These are phyloP conservation scores for Aspergillus leporis DNA, from an alignment of 495 filamentous ascomycete genomes.

Conservation along the genomic window DNA sequence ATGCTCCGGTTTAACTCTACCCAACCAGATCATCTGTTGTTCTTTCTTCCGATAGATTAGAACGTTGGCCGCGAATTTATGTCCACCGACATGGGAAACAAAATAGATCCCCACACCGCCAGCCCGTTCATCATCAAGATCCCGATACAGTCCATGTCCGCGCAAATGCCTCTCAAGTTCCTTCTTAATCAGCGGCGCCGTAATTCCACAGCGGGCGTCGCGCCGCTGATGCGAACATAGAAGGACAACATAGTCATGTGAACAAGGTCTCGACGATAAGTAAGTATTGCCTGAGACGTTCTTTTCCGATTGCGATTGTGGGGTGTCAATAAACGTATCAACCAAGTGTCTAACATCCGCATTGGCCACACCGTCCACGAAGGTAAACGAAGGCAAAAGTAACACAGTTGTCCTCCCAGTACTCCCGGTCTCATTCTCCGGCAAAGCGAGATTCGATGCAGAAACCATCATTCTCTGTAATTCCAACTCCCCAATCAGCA, in stretches of 20 bases:
- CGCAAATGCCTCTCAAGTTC: slow-evolving; percentile 90
- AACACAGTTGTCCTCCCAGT: slow-evolving; percentile 71
- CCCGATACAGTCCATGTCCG: slow-evolving; percentile 77
- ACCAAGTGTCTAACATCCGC: slow-evolving; percentile 68
- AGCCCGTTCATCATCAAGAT: slow-evolving; percentile 77
- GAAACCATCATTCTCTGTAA: slow-evolving; percentile 81
- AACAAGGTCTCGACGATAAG: slow-evolving; percentile 60
- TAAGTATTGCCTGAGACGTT: slow-evolving; percentile 14
- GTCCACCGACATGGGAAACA: slow-evolving; percentile 91
- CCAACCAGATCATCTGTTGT: slow-evolving; percentile 92
- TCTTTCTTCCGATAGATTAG: slow-evolving; percentile 77
- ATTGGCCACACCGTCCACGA: slow-evolving; percentile 78
- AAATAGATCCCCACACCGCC: slow-evolving; percentile 94
- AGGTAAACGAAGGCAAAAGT: slow-evolving; percentile 81
- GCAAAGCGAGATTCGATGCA: slow-evolving; percentile 79
- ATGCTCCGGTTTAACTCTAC: slow-evolving; percentile 82
- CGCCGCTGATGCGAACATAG: slow-evolving; percentile 89
- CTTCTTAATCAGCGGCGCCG: slow-evolving; percentile 78
- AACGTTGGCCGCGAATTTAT: slow-evolving; percentile 91
- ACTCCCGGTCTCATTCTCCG: slow-evolving; percentile 46
- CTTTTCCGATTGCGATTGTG: slow-evolving; percentile 42
- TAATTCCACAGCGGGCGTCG: slow-evolving; percentile 92
- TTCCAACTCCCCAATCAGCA: background rate
- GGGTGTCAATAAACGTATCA: slow-evolving; percentile 62
- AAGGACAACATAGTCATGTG: slow-evolving; percentile 81